Evolutionary conservation across 139 green algal species (phyloP).

Genomic region (Micractinium conductrix): DNA sequence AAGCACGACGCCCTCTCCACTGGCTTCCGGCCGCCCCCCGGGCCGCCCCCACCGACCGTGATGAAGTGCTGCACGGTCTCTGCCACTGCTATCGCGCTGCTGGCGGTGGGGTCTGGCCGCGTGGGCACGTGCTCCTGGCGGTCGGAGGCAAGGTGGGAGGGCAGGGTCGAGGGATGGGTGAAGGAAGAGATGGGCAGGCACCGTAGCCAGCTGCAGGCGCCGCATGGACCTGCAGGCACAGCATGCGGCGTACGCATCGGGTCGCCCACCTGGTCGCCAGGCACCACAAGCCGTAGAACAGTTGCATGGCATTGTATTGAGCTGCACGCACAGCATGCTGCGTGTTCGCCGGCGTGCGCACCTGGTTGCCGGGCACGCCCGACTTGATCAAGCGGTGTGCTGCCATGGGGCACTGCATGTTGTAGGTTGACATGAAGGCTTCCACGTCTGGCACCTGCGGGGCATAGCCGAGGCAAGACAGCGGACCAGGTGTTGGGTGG

Average conservation of each 20-base stretch:
- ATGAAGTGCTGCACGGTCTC: conserved; percentile 94
- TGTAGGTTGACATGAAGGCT: conserved; percentile 89
- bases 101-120: neutral
- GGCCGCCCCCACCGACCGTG: conserved; percentile 68
- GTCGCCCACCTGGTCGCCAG: too few relatives aligned
- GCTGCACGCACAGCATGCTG: too few relatives aligned
- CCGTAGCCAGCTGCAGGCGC: too few relatives aligned
- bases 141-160: too few relatives aligned
- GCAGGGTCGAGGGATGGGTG: too few relatives aligned
- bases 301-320: too few relatives aligned
- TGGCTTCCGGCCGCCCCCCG: neutral
- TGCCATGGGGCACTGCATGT: conserved; percentile 96
- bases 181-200: too few relatives aligned
- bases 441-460: conserved; percentile 87
- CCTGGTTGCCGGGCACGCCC: conserved; percentile 87
- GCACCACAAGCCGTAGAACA: too few relatives aligned
- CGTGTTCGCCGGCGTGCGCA: too few relatives aligned
- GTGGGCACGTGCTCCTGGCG: conserved; percentile 32
- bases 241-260: too few relatives aligned
- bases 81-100: conserved; percentile 69
- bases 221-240: too few relatives aligned
- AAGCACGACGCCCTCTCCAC: too few relatives aligned
- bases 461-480: neutral
- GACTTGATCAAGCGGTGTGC: conserved; percentile 77
- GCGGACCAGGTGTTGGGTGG: neutral